These are phyloP conservation scores for Magnaporthiopsis rhizophila DNA, from an alignment of 2,329 filamentous ascomycete species.

Conservation along the genomic window DNA sequence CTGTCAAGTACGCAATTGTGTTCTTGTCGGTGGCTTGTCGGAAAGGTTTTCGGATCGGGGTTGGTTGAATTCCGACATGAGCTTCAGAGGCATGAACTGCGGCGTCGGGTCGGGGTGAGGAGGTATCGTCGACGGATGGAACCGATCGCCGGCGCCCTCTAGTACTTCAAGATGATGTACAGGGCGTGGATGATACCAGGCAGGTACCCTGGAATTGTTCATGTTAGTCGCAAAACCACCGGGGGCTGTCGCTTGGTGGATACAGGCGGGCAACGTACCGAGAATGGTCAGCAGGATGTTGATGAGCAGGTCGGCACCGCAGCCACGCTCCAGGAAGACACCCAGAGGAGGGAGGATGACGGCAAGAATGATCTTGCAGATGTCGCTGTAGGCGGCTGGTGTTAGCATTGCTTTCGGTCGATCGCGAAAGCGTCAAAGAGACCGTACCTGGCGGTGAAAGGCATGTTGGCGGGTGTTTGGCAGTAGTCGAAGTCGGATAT, in stretches of 20 bases:
- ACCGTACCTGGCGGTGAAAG: slow-evolving; percentile 52
- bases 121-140: neutral
- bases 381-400: slow-evolving; percentile 29
- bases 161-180: slow-evolving; percentile 91
- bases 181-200: slow-evolving; percentile 87
- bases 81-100: neutral
- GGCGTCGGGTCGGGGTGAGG: neutral
- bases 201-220: slow-evolving; percentile 39
- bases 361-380: slow-evolving; percentile 71
- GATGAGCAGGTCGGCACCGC: slow-evolving; percentile 80
- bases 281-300: slow-evolving; percentile 83
- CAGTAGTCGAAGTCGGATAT: neutral
- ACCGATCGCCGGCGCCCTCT: slow-evolving; percentile 22
- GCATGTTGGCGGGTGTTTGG: slow-evolving; percentile 32
- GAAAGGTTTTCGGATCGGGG: neutral
- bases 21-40: too few relatives aligned
- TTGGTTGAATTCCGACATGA: neutral
- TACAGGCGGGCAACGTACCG: slow-evolving; percentile 30
- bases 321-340: slow-evolving; percentile 91
- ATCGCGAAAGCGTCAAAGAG: neutral
- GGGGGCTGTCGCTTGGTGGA: neutral
- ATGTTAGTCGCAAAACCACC: neutral
- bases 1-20: neutral
- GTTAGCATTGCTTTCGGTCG: neutral
- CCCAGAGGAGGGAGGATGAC: slow-evolving; percentile 83